These are phyloP conservation scores for Ogataea nitratoaversa DNA, from an alignment of 805 yeast genomes.

Conservation along the genomic window DNA sequence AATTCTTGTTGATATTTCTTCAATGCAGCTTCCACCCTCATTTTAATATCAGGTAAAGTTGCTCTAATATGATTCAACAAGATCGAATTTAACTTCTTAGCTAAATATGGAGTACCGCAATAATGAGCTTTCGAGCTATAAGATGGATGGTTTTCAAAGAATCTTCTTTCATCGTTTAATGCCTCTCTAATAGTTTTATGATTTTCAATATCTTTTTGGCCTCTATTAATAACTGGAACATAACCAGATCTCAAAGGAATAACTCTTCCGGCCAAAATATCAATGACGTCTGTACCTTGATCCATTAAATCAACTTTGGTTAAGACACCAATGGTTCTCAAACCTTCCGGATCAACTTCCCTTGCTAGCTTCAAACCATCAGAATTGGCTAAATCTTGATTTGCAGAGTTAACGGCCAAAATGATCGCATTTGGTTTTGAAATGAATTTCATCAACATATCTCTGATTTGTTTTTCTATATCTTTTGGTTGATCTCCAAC, in stretches of 20 bases:
- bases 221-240: constrained; percentile 95
- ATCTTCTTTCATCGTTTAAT: constrained; percentile 69
- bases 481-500: constrained; percentile 99
- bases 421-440: constrained; percentile 94
- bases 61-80: constrained; percentile 85
- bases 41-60: constrained; percentile 88
- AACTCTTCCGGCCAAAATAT: constrained; percentile 90
- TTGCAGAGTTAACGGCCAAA: constrained; percentile 92
- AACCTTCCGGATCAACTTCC: constrained; percentile 96
- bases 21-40: constrained; percentile 79
- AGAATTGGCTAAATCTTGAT: constrained; percentile 94
- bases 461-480: constrained; percentile 90
- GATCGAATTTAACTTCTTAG: constrained; percentile 84
- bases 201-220: constrained; percentile 90
- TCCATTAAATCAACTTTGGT: constrained; percentile 98
- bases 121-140: constrained; percentile 90
- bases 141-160: constrained; percentile 85
- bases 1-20: constrained; percentile 83
- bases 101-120: constrained; percentile 98
- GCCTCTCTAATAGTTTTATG: constrained; percentile 88
- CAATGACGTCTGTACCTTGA: constrained; percentile 94
- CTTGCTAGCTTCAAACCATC: constrained; percentile 95
- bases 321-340: constrained; percentile 92
- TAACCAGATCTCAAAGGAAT: constrained; percentile 94
- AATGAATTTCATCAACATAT: constrained; percentile 87